Base-by-base conservation (phyloP, 305 asterid species). In the Fraxinus ornus region DNA sequence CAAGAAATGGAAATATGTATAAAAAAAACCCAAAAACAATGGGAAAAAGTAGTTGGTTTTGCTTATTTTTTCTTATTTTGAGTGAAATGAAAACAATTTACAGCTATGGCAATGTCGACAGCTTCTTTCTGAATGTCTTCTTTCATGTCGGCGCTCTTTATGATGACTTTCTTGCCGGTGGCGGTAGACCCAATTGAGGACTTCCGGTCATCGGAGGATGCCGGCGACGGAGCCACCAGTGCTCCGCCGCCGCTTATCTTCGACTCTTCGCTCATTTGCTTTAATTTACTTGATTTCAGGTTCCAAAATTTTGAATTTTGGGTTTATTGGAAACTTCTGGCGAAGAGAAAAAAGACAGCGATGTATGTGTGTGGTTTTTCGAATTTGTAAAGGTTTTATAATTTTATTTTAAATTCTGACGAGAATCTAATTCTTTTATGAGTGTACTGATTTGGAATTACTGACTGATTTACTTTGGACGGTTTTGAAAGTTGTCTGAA, bases 111-210 rank as follows among this genome's bases (percentile, higher is more conserved):
- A 84, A 94, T 87, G 85, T 94, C 97, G 76, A 95, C 78, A 19
- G 98, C 98, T 81, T 95, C 97, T 84, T 92, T 94, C 91, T 95
- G 98, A 77, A 95, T 83, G 78, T 93, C 98, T 36, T 91, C 93
- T 83, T 92, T 93, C 98, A 95, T 95, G 82, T 95, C 98, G 0
- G 97, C 98, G 83, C 97, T 95, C 86, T 95, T 95, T 49, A 95
- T 92, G 82, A 88, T 80, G 74, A 91, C 92, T 82, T 95, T 95
- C 87, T 89, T 91, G 15, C 88, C 91, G 44, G 90, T 21, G 60
- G 84, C 84, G 77, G 86, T 70, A 66, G 90, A 86, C 77, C 94
- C 88, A 79, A 88, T 80, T 17, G 94, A 85, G 19, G 91, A 81
- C 81, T 89, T 88, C 84, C 93, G 95, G 86, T 91, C 97, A 44